A percentile compares a stretch with the other conserved stretches of the same genome.
phyloP scores from a whole-genome alignment of 2,329 filamentous ascomycete genomes.

The Hypoxylon sp. region DNA sequence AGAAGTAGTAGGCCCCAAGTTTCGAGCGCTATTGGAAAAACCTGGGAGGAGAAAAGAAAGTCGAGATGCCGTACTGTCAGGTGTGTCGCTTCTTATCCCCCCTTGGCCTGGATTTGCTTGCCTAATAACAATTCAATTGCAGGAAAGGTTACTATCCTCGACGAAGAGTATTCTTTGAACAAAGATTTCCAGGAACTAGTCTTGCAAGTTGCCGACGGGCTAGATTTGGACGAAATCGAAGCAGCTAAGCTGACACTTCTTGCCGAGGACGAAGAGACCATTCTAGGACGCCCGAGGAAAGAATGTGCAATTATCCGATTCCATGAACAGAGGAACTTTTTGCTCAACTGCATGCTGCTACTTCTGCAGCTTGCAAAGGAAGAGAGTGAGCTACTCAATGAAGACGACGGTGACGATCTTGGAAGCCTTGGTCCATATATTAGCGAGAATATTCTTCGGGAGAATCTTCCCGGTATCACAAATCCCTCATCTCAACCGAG shows the following conservation, averaged over 20 bases:
- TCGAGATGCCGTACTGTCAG: constrained; percentile 77
- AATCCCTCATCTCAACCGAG: constrained; percentile 64
- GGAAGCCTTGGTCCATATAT: constrained; percentile 70
- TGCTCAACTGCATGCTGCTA: constrained; percentile 87
- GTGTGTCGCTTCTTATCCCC: constrained; percentile 60
- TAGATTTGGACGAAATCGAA: constrained; percentile 91
- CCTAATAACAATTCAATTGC: constrained; percentile 43
- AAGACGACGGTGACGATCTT: constrained; percentile 64
- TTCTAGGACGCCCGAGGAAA: constrained; percentile 79
- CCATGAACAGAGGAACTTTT: constrained; percentile 85
- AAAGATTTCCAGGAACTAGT: constrained; percentile 87
- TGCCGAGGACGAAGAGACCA: constrained; percentile 76
- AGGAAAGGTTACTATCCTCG: constrained; percentile 83
- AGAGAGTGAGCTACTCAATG: constrained; percentile 68
- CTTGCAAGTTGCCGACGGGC: constrained; percentile 85
- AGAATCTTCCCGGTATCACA: constrained; percentile 59
- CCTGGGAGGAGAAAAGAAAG: constrained; percentile 81
- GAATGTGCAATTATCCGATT: constrained; percentile 88
- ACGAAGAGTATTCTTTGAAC: constrained; percentile 84
- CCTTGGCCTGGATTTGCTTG: constrained; percentile 11
- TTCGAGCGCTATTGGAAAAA: constrained; percentile 81
- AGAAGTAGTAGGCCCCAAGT: constrained; percentile 75
- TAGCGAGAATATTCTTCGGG: constrained; percentile 70
- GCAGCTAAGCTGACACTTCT: constrained; percentile 83
- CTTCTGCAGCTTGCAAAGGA: constrained; percentile 79